Conservation (phyloP, 768 basidiomycete species). For the Mycena kentingensis region DNA sequence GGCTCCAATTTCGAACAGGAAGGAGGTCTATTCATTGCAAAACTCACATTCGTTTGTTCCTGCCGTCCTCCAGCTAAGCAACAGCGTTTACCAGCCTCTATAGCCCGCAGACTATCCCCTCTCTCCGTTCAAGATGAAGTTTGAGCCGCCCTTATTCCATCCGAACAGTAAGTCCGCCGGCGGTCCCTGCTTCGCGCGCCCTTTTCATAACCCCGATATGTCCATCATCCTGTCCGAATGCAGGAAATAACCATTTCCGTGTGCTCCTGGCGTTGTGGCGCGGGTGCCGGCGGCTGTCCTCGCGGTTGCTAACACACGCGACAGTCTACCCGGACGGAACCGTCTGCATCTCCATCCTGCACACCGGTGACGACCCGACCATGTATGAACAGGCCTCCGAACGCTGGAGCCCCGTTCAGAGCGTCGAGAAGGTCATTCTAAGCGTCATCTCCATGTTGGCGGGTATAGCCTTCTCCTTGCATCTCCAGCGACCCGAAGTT, state of each 20-base stretch:
- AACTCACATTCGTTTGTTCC: conserved; percentile 82
- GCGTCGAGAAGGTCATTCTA: conserved; percentile 93
- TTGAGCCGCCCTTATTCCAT: conserved; percentile 95
- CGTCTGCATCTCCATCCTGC: conserved; percentile 97
- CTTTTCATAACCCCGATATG: conserved; percentile 1
- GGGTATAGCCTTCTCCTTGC: conserved; percentile 47
- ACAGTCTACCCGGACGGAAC: conserved; percentile 94
- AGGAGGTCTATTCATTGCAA: conserved; percentile 92
- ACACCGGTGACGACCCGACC: conserved; percentile 87
- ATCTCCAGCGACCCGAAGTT: not conserved
- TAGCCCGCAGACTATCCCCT: conserved; percentile 94
- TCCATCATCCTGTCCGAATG: not conserved
- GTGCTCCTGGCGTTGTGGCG: conserved; percentile 11
- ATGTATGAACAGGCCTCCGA: conserved; percentile 96
- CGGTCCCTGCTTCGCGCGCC: not conserved
- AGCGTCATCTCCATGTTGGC: conserved; percentile 98
- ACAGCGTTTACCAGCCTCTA: not conserved
- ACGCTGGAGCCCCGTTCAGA: conserved; percentile 98
- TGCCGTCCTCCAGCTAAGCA: not conserved
- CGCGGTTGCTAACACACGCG: not conserved
- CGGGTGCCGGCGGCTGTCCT: not conserved
- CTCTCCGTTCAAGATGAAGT: conserved; percentile 99
- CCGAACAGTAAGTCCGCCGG: conserved; percentile 79
- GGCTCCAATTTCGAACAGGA: conserved; percentile 52
- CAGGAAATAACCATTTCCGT: too few relatives aligned